Percentiles rank a stretch among this genome's conserved stretches.
Conservation (phyloP, 2,329 filamentous ascomycete genomes). For the Camillea tinctor region DNA sequence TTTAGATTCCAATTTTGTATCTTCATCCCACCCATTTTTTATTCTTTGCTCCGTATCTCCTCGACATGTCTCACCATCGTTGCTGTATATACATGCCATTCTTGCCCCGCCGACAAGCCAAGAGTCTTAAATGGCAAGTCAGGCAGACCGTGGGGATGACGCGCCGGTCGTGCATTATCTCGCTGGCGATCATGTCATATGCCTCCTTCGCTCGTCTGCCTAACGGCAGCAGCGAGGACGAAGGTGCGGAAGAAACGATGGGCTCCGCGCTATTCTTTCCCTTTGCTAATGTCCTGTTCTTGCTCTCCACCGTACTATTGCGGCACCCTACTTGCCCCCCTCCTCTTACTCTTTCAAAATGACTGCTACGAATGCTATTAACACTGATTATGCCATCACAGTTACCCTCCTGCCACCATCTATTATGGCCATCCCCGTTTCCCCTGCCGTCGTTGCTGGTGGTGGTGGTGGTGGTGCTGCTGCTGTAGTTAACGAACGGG, state of each 20-base stretch:
- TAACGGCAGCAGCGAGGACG: slow-evolving; percentile 2
- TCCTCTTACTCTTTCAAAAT: not conserved
- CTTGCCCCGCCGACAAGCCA: not conserved
- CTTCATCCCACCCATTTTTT: not conserved
- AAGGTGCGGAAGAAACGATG: not conserved
- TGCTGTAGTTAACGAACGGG: not conserved
- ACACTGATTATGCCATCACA: not conserved
- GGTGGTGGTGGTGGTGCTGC: no score
- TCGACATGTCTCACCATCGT: not conserved
- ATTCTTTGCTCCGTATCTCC: not conserved
- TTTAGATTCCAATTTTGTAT: not conserved
- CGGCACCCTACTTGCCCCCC: not conserved
- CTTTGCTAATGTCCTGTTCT: not conserved
- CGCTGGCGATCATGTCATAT: not conserved
- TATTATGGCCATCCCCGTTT: no score
- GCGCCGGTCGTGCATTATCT: not conserved
- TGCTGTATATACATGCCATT: not conserved
- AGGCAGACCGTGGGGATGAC: not conserved
- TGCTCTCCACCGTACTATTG: not conserved
- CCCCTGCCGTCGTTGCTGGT: not conserved
- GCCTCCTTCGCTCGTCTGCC: slow-evolving; percentile 1
- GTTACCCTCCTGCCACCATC: no score
- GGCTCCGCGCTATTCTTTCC: not conserved
- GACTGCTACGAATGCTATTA: not conserved
- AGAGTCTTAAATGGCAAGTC: not conserved